Evolutionary conservation across 148 eudicot genomes (phyloP).

Genomic region (Rhododendron ovatum): DNA sequence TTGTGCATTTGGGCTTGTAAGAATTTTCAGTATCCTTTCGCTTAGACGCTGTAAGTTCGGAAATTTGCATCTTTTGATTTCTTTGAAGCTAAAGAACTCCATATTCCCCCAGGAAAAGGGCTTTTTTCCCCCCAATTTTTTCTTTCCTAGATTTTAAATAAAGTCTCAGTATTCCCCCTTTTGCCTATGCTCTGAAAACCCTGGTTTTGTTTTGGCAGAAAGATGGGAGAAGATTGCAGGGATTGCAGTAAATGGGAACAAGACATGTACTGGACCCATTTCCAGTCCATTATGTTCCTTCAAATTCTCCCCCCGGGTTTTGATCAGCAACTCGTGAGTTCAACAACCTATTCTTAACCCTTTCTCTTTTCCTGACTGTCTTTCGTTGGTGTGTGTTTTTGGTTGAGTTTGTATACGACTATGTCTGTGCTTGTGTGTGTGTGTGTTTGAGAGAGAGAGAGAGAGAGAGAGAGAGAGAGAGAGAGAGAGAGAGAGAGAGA

Average conservation of each 20-base stretch:
- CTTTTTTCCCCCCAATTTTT: not conserved
- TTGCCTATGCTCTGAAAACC: not conserved
- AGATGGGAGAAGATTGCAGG: conserved; percentile 31
- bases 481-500: no score
- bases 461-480: no score
- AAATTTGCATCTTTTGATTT: no score
- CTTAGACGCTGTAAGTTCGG: not conserved
- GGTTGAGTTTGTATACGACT: no score
- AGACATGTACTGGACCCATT: conserved; percentile 46
- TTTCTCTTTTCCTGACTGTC: not conserved
- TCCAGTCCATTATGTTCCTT: conserved; percentile 37
- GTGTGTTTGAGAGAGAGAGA: not conserved
- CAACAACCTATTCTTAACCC: not conserved
- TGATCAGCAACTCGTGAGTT: conserved; percentile 45
- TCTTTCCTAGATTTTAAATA: not conserved
- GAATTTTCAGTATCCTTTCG: not conserved
- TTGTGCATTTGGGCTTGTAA: not conserved
- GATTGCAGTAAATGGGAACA: conserved; percentile 36
- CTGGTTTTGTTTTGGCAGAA: not conserved
- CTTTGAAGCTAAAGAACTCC: not conserved
- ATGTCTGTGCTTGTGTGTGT: no score
- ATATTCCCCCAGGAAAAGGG: no score
- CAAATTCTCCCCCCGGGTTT: conserved; percentile 31
- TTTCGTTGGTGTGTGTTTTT: no score
- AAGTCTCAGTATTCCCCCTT: not conserved